phyloP scores from a whole-genome alignment of 371 early-diverging fungal species.

The Parasitella parasitica region DNA sequence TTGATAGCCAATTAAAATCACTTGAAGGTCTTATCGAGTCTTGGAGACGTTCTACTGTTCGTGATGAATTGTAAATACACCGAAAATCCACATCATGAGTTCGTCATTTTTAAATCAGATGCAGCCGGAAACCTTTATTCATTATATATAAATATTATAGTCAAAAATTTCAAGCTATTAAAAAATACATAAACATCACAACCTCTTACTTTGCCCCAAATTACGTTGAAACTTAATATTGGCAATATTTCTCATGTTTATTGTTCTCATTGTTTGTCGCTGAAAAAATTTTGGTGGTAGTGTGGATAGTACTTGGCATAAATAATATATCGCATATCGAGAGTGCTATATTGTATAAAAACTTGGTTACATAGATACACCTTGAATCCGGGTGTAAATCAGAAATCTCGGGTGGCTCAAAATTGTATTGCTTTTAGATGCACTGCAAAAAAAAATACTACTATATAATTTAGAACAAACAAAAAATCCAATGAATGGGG shows the following conservation, averaged over 20 bases:
- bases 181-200: background rate
- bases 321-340: too few species aligned
- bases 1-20: conserved; percentile 40
- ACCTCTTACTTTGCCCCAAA: background rate
- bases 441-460: too few species aligned
- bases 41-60: conserved; percentile 26
- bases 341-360: too few species aligned
- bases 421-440: too few species aligned
- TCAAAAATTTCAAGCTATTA: too few species aligned
- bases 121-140: too few species aligned
- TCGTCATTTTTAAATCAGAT: background rate
- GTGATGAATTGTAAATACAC: conserved; percentile 34
- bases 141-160: background rate
- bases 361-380: too few species aligned
- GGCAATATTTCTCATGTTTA: background rate
- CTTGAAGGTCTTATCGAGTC: conserved; percentile 33
- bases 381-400: too few species aligned
- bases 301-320: too few species aligned
- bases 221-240: background rate
- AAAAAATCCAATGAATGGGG: background rate
- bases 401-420: too few species aligned
- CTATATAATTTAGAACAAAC: too few species aligned
- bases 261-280: background rate
- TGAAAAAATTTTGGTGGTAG: too few species aligned
- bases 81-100: background rate